Percentiles rank a stretch among this genome's conserved stretches.
Evolutionary conservation across 441 rosid species (phyloP).

Genomic region (Jatropha podagrica): DNA sequence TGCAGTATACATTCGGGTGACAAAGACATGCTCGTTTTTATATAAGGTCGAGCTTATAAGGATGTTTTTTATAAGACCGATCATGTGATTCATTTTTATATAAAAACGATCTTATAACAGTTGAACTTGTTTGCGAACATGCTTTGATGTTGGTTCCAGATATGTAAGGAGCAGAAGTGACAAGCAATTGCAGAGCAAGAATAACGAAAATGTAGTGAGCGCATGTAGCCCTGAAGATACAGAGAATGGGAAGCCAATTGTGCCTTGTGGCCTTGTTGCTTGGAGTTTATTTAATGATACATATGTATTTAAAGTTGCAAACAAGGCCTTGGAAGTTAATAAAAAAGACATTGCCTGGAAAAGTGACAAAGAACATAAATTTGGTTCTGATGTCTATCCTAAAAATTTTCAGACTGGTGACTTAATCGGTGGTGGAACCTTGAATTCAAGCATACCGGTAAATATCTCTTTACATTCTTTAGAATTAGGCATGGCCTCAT

Average conservation of each 20-base stretch:
- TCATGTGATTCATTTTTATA: too few relatives aligned
- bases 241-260: conserved; percentile 38
- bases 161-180: conserved; percentile 73
- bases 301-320: conserved; percentile 43
- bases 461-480: not conserved
- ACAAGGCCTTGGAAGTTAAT: conserved; percentile 45
- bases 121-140: too few relatives aligned
- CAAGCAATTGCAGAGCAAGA: conserved; percentile 39
- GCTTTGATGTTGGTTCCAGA: conserved; percentile 24
- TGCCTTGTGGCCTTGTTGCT: conserved; percentile 88
- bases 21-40: too few relatives aligned
- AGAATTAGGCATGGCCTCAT: too few relatives aligned
- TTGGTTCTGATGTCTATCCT: conserved; percentile 64
- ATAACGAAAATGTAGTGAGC: conserved; percentile 26
- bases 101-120: too few relatives aligned
- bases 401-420: conserved; percentile 49
- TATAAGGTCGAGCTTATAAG: too few relatives aligned
- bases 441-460: conserved; percentile 54
- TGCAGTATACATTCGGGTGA: too few relatives aligned
- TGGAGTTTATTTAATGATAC: conserved; percentile 95
- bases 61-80: too few relatives aligned
- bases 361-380: conserved; percentile 71
- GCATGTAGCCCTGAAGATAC: conserved; percentile 59
- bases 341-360: conserved; percentile 71
- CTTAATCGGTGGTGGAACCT: conserved; percentile 58